A percentile compares a stretch with the other conserved stretches of the same genome.
Conservation (phyloP, 768 basidiomycete genomes). For the Exsudoporus frostii region DNA sequence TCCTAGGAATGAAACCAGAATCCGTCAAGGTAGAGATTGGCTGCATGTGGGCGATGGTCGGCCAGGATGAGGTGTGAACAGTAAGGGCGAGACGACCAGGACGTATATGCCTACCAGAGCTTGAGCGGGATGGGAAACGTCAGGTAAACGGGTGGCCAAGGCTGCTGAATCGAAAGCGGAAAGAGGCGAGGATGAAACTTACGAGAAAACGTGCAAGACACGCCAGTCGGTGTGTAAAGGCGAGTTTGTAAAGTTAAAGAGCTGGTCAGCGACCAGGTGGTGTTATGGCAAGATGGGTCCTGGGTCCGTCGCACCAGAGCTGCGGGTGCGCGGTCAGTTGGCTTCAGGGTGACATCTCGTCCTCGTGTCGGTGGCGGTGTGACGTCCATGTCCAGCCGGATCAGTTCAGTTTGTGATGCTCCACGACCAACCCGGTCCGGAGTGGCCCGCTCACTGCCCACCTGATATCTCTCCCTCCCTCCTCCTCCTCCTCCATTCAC, state of each 20-base stretch:
- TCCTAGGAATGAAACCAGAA: constrained; percentile 60
- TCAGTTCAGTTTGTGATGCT: too few species aligned
- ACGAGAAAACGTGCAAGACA: constrained; percentile 34
- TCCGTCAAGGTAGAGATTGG: constrained; percentile 36
- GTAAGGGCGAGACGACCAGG: constrained; percentile 18
- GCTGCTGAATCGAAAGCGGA: constrained; percentile 27
- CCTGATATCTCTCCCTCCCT: neutral
- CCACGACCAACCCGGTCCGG: neutral
- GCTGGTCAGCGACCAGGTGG: constrained; percentile 10
- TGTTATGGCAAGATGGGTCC: neutral
- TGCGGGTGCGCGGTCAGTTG: constrained; percentile 4
- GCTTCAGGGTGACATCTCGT: constrained; percentile 28
- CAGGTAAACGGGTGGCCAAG: constrained; percentile 37
- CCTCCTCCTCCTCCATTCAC: neutral
- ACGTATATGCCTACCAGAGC: constrained; percentile 26
- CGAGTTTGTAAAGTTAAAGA: constrained; percentile 9
- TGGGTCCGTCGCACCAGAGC: constrained; percentile 11
- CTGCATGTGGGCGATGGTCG: constrained; percentile 29
- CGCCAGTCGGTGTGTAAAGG: constrained; percentile 22
- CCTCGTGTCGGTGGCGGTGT: constrained; percentile 25
- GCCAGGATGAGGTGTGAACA: constrained; percentile 24
- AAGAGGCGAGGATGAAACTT: constrained; percentile 25
- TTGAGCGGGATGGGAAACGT: constrained; percentile 34
- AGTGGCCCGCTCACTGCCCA: constrained; percentile 1
- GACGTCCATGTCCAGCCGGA: constrained; percentile 2